A percentile compares a stretch with the other conserved stretches of the same genome.
Evolutionary conservation across 2,329 filamentous ascomycete species (phyloP).

Genomic region (Trichoderma koningiopsis): DNA sequence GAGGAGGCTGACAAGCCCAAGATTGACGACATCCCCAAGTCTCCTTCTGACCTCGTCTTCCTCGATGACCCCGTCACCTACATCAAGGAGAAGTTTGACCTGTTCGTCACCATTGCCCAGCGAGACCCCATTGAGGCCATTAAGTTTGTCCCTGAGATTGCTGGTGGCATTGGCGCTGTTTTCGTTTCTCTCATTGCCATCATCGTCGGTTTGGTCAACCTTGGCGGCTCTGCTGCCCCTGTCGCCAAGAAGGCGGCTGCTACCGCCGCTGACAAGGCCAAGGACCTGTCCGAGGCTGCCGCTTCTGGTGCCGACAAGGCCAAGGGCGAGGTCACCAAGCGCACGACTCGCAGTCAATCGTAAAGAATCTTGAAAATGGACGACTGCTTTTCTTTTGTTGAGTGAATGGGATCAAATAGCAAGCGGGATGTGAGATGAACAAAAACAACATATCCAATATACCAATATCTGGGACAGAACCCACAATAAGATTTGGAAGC

Average conservation of each 20-base stretch:
- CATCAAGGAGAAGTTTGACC: conserved; percentile 88
- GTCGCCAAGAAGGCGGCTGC: conserved; percentile 72
- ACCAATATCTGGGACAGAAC: conserved; percentile 9
- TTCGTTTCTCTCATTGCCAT: conserved; percentile 70
- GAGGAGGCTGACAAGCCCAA: conserved; percentile 82
- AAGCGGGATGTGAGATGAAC: conserved; percentile 8
- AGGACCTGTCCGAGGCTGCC: conserved; percentile 68
- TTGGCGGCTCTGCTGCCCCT: conserved; percentile 66
- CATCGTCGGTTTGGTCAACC: conserved; percentile 65
- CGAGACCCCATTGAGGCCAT: conserved; percentile 80
- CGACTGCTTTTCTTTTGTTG: conserved; percentile 14
- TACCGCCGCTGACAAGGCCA: conserved; percentile 69
- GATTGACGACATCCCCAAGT: conserved; percentile 63
- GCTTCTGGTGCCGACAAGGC: conserved; percentile 68
- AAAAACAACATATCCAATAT: conserved; percentile 18
- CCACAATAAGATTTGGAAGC: conserved; percentile 9
- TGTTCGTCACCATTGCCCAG: conserved; percentile 83
- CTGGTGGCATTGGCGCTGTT: conserved; percentile 74
- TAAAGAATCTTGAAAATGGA: conserved; percentile 34
- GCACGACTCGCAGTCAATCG: conserved; percentile 59
- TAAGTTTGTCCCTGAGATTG: conserved; percentile 89
- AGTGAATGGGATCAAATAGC: not conserved
- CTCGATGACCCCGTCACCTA: conserved; percentile 85
- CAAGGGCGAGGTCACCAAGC: conserved; percentile 72
- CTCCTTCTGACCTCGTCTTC: conserved; percentile 80